Evolutionary conservation across 2,329 filamentous ascomycete species (phyloP).

Genomic region (Gaeumannomyces tritici): DNA sequence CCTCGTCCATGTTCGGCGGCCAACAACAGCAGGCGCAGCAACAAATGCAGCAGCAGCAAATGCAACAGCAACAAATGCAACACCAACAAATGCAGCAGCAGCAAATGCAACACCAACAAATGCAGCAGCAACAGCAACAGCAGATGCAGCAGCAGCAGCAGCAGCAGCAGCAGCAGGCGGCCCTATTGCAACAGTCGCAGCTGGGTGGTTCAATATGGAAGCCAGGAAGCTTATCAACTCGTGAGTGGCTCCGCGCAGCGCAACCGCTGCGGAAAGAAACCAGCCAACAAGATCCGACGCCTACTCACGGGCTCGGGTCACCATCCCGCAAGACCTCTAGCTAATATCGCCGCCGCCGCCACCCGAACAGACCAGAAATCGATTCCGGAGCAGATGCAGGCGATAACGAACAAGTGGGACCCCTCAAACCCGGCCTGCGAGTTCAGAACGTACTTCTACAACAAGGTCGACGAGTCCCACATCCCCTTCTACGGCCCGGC

Average conservation of each 20-base stretch:
- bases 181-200: conserved; percentile 23
- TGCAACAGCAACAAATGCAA: conserved; percentile 17
- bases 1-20: conserved; percentile 6
- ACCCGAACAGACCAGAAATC: conserved; percentile 52
- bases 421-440: conserved; percentile 57
- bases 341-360: background rate
- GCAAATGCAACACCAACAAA: conserved; percentile 12
- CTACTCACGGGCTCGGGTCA: background rate
- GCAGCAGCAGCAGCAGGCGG: conserved; percentile 25
- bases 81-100: conserved; percentile 23
- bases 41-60: conserved; percentile 7
- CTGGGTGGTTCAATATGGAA: conserved; percentile 42
- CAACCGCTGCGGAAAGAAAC: too few species aligned
- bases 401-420: conserved; percentile 66
- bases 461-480: conserved; percentile 64
- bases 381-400: conserved; percentile 63
- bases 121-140: conserved; percentile 13
- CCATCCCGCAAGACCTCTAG: background rate
- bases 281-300: background rate
- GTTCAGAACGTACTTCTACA: conserved; percentile 83
- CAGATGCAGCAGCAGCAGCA: conserved; percentile 19
- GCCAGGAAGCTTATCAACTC: conserved; percentile 37
- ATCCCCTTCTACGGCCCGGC: conserved; percentile 69
- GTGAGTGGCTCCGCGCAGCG: conserved; percentile 19
- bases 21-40: conserved; percentile 6